A percentile compares a stretch with the other conserved stretches of the same genome.
phyloP scores from a whole-genome alignment of 495 filamentous ascomycete genomes.

The Hypomontagnella submonticulosa region DNA sequence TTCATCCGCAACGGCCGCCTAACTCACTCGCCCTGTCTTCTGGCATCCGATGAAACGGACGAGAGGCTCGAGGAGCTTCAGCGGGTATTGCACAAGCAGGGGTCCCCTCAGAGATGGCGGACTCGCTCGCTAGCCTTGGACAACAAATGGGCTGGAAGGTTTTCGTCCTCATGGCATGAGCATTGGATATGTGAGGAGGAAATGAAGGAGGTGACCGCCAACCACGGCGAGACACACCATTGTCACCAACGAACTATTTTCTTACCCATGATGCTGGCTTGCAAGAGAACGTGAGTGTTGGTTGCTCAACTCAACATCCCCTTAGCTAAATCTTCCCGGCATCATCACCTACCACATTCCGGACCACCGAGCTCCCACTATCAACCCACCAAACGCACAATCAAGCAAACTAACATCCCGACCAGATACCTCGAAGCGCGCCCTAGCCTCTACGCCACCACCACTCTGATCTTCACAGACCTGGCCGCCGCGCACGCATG shows the following conservation, averaged over 20 bases:
- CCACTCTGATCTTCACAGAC: slow-evolving; percentile 48
- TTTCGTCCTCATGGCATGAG: slow-evolving; percentile 13
- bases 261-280: slow-evolving; percentile 39
- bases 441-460: slow-evolving; percentile 33
- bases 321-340: not conserved
- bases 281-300: slow-evolving; percentile 45
- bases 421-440: slow-evolving; percentile 45
- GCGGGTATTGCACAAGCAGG: slow-evolving; percentile 4
- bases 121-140: not conserved
- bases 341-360: not conserved
- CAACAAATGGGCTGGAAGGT: slow-evolving; percentile 1
- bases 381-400: not conserved
- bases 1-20: not conserved
- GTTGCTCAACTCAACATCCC: not conserved
- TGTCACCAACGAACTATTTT: slow-evolving; percentile 13
- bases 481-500: slow-evolving; percentile 25
- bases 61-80: slow-evolving; percentile 6
- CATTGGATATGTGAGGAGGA: slow-evolving; percentile 15
- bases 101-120: not conserved
- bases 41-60: slow-evolving; percentile 1
- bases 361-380: not conserved
- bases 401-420: slow-evolving; percentile 6
- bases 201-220: slow-evolving; percentile 5
- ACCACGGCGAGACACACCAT: not conserved
- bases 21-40: slow-evolving; percentile 13